Evolutionary conservation across 768 basidiomycete species (phyloP).

Genomic region (Podaxis pistillaris): DNA sequence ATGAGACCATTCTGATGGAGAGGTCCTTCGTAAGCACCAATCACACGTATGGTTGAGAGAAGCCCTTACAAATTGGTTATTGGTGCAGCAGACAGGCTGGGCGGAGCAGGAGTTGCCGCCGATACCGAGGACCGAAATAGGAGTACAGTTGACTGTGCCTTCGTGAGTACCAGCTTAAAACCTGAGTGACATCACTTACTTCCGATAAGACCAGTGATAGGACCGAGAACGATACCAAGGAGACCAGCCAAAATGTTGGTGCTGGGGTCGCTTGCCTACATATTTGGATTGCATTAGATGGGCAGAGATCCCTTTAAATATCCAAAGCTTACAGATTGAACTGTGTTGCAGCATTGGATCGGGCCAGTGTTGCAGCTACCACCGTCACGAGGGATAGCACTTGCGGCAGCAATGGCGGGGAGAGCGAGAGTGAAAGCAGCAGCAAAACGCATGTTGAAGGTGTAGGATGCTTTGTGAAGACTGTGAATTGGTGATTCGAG

Average conservation of each 20-base stretch:
- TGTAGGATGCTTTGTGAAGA: background rate
- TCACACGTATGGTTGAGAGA: background rate
- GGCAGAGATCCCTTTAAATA: too few species aligned
- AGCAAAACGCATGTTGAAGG: conserved; percentile 21
- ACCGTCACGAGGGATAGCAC: conserved; percentile 8
- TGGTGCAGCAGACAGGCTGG: conserved; percentile 12
- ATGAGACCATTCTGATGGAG: conserved; percentile 1
- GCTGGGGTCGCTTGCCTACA: background rate
- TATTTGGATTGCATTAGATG: background rate
- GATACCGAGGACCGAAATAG: conserved; percentile 23
- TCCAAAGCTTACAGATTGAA: conserved; percentile 8
- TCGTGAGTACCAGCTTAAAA: background rate
- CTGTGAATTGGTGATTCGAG: background rate
- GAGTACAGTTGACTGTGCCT: conserved; percentile 22
- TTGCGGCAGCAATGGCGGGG: conserved; percentile 23
- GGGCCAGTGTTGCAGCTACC: background rate
- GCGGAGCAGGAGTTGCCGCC: conserved; percentile 21
- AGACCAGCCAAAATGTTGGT: conserved; percentile 9
- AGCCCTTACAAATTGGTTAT: conserved; percentile 5
- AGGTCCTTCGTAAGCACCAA: background rate
- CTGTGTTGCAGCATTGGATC: conserved; percentile 19
- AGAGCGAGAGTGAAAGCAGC: conserved; percentile 20
- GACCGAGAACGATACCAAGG: conserved; percentile 13
- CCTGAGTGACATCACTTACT: background rate
- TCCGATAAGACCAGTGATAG: conserved; percentile 23